phyloP scores from a whole-genome alignment of 371 early-diverging fungal genomes.

The Mucor mucedo region DNA sequence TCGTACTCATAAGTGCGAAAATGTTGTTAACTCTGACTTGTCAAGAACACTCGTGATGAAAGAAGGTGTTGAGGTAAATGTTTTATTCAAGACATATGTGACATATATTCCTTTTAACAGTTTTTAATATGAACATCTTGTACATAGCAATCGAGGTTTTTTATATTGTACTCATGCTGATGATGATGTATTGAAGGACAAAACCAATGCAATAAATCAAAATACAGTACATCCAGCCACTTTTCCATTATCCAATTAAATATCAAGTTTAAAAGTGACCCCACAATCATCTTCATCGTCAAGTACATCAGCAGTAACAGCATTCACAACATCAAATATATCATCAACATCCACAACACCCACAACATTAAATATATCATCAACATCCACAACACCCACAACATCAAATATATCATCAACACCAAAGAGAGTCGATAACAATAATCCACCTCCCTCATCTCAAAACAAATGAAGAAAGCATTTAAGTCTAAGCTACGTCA shows the following conservation, averaged over 20 bases:
- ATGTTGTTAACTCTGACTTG: slow-evolving; percentile 11
- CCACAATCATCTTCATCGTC: slow-evolving; percentile 7
- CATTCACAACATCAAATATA: too few relatives aligned
- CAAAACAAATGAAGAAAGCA: slow-evolving; percentile 19
- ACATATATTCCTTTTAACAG: slow-evolving; percentile 2
- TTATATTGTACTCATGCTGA: neutral
- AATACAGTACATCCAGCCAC: neutral
- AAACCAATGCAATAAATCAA: neutral
- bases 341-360: too few relatives aligned
- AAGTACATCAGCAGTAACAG: slow-evolving; percentile 16
- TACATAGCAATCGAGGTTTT: slow-evolving; percentile 6
- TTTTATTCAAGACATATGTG: slow-evolving; percentile 2
- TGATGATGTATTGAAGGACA: slow-evolving; percentile 9
- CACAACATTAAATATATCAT: slow-evolving; percentile 8
- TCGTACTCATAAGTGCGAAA: slow-evolving; percentile 12
- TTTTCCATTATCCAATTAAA: neutral
- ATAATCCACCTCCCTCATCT: neutral
- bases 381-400: slow-evolving; percentile 11
- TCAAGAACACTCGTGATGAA: slow-evolving; percentile 8
- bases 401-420: too few relatives aligned
- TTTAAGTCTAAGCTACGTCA: slow-evolving; percentile 19
- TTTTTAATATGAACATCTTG: slow-evolving; percentile 1
- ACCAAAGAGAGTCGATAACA: too few relatives aligned
- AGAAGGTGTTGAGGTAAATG: slow-evolving; percentile 4
- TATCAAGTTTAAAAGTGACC: slow-evolving; percentile 4